Evolutionary conservation across 768 basidiomycete species (phyloP), one percentile per base, ranked within the genome.

Genomic region (Piloderma croceum): DNA sequence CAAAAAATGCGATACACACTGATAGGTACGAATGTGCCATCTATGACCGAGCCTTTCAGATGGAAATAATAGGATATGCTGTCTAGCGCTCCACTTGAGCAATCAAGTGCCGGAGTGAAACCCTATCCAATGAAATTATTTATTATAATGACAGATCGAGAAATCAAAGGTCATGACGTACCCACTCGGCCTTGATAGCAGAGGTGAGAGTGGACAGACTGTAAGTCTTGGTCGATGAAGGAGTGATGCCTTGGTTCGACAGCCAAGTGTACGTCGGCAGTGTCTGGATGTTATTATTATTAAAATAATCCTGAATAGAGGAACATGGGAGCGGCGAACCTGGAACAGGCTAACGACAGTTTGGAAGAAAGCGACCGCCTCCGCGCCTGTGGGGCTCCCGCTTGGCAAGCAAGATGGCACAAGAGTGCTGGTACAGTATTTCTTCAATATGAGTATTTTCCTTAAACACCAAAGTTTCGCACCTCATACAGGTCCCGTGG

Each of bases 261-360:
- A 91, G 78, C 76, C 76, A 88, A 12, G 73, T 67, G 58, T 78
- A 88, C 3, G 89, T 89, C 0, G 86, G 83, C 19, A 90, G 74
- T 7, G 70, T 69, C 75, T 73, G 49, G 10, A 18, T 35, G 34
- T 9, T 11, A 18, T n/a, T 24, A 46, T 47, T 42, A 25, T 27
- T 40, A 9, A 34, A 38, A 24, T 23, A 32, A n/a, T n/a, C n/a
- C n/a, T n/a, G n/a, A n/a, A n/a, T n/a, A n/a, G n/a, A n/a, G n/a
- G n/a, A n/a, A n/a, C n/a, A n/a, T 0, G 45, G 64, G 73, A 18
- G 62, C 63, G 29, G 74, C 73, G 1, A 70, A 29, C 73, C 70
- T 71, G 44, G 5, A 12, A 32, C 23, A 25, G 20, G 35, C 41
- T 37, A 6, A 29, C 18, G 37, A 51, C 38, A 18, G 51, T 66